These are phyloP conservation scores for Trichoderma asperelloides DNA, from an alignment of 495 filamentous ascomycete genomes.

Conservation along the genomic window DNA sequence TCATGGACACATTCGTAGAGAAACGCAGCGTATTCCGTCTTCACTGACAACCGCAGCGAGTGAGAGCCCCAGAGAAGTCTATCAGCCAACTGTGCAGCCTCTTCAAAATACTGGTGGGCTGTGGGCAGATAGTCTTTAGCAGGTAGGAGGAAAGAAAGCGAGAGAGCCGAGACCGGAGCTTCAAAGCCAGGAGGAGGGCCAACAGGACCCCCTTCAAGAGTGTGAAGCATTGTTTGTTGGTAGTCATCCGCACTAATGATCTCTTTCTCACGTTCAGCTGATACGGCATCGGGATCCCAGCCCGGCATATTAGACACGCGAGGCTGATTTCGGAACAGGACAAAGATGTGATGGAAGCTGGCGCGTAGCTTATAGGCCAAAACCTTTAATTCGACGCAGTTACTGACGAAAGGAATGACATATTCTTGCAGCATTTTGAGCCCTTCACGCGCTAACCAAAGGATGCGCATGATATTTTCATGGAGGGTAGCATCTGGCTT, in stretches of 20 bases:
- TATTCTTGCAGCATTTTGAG: slow-evolving; percentile 77
- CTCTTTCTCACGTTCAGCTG: slow-evolving; percentile 16
- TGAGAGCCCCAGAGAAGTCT: slow-evolving; percentile 73
- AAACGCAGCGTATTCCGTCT: slow-evolving; percentile 90
- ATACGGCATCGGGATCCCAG: slow-evolving; percentile 22
- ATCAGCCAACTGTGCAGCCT: slow-evolving; percentile 67
- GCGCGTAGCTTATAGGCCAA: slow-evolving; percentile 86
- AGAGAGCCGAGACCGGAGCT: slow-evolving; percentile 39
- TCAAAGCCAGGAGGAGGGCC: slow-evolving; percentile 41
- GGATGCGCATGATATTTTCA: slow-evolving; percentile 81
- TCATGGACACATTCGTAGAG: slow-evolving; percentile 91
- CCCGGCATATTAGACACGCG: slow-evolving; percentile 32
- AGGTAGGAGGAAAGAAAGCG: slow-evolving; percentile 64
- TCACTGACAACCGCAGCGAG: slow-evolving; percentile 81
- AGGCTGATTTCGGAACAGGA: slow-evolving; percentile 79
- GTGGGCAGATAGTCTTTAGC: slow-evolving; percentile 74
- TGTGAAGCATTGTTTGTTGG: slow-evolving; percentile 27
- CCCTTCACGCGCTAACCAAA: slow-evolving; percentile 92
- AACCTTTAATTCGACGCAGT: slow-evolving; percentile 69
- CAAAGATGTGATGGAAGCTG: slow-evolving; percentile 93
- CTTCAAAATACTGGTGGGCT: slow-evolving; percentile 70
- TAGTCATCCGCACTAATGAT: slow-evolving; percentile 24
- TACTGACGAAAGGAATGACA: slow-evolving; percentile 67
- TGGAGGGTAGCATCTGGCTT: slow-evolving; percentile 74
- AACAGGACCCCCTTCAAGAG: slow-evolving; percentile 40